Evolutionary conservation across 2,329 filamentous ascomycete species (phyloP).

Genomic region (Paracorniculantispora psalliotae): DNA sequence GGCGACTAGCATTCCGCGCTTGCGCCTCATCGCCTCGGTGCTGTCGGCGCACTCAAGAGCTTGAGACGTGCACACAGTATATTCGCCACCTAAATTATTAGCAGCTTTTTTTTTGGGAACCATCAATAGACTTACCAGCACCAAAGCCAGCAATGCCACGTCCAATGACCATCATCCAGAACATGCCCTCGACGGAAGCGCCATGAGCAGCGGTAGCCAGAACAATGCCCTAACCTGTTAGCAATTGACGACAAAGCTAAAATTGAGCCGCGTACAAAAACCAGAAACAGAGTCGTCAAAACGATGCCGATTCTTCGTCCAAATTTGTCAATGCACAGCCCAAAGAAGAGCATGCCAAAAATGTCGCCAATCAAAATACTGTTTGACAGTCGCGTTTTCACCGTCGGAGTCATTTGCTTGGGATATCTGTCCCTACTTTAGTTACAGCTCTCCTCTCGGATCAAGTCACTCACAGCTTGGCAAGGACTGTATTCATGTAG

Average conservation of each 20-base stretch:
- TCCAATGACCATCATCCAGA: conserved; percentile 46
- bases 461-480: conserved; percentile 19
- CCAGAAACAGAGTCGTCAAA: conserved; percentile 38
- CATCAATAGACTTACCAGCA: conserved; percentile 18
- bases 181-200: conserved; percentile 37
- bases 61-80: conserved; percentile 23
- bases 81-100: conserved; percentile 20
- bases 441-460: too few species aligned
- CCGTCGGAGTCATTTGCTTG: conserved; percentile 25
- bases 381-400: conserved; percentile 35
- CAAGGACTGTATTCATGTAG: conserved; percentile 28
- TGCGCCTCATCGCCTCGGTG: conserved; percentile 20
- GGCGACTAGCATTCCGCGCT: conserved; percentile 26
- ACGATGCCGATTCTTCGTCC: conserved; percentile 42
- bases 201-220: conserved; percentile 39
- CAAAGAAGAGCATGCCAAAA: conserved; percentile 35
- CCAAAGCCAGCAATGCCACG: conserved; percentile 44
- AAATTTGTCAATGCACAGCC: conserved; percentile 39
- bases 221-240: conserved; percentile 26
- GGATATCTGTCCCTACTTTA: too few species aligned
- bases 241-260: too few species aligned
- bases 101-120: not conserved
- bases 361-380: conserved; percentile 36
- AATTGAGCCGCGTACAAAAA: conserved; percentile 30
- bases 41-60: conserved; percentile 25